Evolutionary conservation across 1,284 basidiomycete species (phyloP).

Genomic region (Rhodofomes roseus): DNA sequence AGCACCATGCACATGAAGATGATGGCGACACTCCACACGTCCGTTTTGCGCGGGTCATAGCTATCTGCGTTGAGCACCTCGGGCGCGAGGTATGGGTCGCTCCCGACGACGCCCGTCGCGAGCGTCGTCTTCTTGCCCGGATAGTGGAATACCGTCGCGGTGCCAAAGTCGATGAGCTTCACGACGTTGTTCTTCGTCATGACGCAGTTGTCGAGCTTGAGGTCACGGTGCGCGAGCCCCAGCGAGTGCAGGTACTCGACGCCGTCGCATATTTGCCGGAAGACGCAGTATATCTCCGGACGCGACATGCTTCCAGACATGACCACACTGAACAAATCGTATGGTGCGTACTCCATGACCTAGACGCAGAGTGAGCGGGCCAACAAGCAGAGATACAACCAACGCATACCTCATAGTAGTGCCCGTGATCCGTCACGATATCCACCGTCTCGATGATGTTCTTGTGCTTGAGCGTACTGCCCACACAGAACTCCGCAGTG

Average conservation of each 20-base stretch:
- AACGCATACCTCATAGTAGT: constrained; percentile 86
- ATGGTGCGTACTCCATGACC: constrained; percentile 99
- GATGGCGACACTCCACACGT: constrained; percentile 98
- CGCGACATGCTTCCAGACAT: constrained; percentile 99
- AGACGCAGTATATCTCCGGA: constrained; percentile 98
- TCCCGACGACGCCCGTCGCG: constrained; percentile 93
- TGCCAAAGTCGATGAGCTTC: constrained; percentile 99
- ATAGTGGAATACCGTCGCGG: constrained; percentile 98
- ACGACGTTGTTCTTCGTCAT: constrained; percentile 94
- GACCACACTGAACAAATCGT: constrained; percentile 97
- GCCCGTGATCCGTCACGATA: constrained; percentile 96
- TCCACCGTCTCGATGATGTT: constrained; percentile 99
- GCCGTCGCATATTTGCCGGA: constrained; percentile 97
- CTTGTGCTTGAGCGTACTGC: constrained; percentile 89
- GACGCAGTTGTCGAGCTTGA: constrained; percentile 99
- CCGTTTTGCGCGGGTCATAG: constrained; percentile 96
- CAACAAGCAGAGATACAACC: background rate
- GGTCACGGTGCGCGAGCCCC: constrained; percentile 96
- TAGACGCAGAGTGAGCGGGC: constrained; percentile 30
- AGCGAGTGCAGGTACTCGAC: constrained; percentile 98
- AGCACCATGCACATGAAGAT: constrained; percentile 99
- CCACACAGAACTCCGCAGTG: constrained; percentile 97
- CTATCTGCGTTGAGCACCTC: constrained; percentile 82
- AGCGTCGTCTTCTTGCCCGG: constrained; percentile 83
- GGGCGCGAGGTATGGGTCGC: constrained; percentile 97